These are phyloP conservation scores for Oemleria cerasiformis DNA, from an alignment of 306 rosid genomes.

Conservation along the genomic window DNA sequence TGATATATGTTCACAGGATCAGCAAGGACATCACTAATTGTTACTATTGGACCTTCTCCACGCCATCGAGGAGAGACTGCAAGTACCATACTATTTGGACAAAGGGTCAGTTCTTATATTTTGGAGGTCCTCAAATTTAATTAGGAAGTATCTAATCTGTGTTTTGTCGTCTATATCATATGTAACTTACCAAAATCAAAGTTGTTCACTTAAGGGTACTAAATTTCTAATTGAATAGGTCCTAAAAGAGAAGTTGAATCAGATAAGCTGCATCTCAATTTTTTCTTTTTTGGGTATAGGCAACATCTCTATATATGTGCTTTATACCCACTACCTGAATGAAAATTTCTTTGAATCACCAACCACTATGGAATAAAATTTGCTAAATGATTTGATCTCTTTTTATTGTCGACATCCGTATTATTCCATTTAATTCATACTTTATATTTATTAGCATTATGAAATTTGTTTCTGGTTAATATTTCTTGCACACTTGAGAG, in stretches of 20 bases:
- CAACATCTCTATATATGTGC: background rate
- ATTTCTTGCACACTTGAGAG: constrained; percentile 5
- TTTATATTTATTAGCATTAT: background rate
- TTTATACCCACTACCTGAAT: background rate
- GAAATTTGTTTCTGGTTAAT: constrained; percentile 2
- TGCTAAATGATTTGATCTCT: too few relatives aligned
- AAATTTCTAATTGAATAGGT: background rate
- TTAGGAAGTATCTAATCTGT: background rate
- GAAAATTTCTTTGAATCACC: too few relatives aligned
- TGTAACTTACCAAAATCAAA: background rate
- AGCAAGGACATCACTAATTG: constrained; percentile 93
- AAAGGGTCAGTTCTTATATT: constrained; percentile 67
- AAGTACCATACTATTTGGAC: constrained; percentile 91
- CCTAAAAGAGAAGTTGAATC: background rate
- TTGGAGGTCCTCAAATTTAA: constrained; percentile 7
- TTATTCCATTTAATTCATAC: background rate
- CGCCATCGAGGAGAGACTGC: constrained; percentile 99
- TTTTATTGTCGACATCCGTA: background rate
- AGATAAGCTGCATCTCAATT: background rate
- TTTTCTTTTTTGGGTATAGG: too few relatives aligned
- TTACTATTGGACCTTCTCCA: constrained; percentile 97
- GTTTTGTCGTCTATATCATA: background rate
- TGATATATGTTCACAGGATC: constrained; percentile 55
- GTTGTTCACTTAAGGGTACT: too few relatives aligned
- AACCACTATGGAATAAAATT: too few relatives aligned